Evolutionary conservation across 805 yeast species (phyloP).

Genomic region (Pichia eremophila): DNA sequence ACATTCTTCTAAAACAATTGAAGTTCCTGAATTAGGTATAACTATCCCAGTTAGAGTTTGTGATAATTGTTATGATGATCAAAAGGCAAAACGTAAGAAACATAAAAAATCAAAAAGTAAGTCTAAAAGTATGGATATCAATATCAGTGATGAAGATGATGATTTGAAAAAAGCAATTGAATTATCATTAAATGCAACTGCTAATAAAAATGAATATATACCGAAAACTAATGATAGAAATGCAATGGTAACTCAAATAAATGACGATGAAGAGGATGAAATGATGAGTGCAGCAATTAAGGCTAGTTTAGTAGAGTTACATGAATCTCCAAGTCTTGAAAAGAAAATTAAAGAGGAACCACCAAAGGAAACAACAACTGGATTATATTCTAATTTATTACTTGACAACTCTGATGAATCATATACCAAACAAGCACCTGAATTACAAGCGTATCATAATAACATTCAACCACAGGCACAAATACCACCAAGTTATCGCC

Average conservation of each 20-base stretch:
- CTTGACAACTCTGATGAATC: background rate
- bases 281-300: conserved; percentile 92
- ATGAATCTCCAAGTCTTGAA: conserved; percentile 18
- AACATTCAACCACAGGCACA: no score
- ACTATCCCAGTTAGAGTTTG: conserved; percentile 88
- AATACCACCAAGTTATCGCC: background rate
- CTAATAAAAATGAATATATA: conserved; percentile 7
- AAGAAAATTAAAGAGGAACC: conserved; percentile 4
- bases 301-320: conserved; percentile 74
- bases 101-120: conserved; percentile 8
- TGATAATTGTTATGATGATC: conserved; percentile 72
- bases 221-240: background rate
- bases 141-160: conserved; percentile 54
- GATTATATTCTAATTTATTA: conserved; percentile 20
- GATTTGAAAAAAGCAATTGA: conserved; percentile 72
- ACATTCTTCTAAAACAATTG: conserved; percentile 66
- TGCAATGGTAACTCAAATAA: conserved; percentile 5
- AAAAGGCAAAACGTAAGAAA: conserved; percentile 29
- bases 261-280: conserved; percentile 68
- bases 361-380: conserved; percentile 12
- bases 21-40: conserved; percentile 79
- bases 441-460: no score
- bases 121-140: background rate
- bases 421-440: no score
- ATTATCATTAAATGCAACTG: conserved; percentile 56